These are phyloP conservation scores for Phytophthora podocarpi DNA, from an alignment of 352 stramenopile species.

Conservation along the genomic window DNA sequence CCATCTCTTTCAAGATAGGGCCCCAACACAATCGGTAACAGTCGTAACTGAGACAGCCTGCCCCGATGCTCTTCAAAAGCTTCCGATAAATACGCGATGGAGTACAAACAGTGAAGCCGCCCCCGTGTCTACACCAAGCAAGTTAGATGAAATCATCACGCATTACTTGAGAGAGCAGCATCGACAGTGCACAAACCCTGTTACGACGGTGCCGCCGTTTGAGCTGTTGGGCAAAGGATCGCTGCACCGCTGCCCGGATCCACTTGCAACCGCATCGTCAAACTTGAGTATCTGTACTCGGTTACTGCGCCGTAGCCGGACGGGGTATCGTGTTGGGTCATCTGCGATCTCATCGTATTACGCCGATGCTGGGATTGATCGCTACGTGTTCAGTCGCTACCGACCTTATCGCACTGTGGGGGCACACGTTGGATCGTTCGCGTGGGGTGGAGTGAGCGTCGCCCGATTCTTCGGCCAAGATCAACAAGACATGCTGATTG, in stretches of 20 bases:
- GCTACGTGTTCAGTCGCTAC: slow-evolving; percentile 83
- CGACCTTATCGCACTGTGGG: slow-evolving; percentile 68
- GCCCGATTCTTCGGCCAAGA: slow-evolving; percentile 69
- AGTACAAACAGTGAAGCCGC: slow-evolving; percentile 20
- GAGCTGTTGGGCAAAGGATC: slow-evolving; percentile 65
- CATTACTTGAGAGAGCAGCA: slow-evolving; percentile 90
- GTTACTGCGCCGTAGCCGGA: slow-evolving; percentile 56
- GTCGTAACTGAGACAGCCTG: slow-evolving; percentile 10
- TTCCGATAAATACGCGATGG: slow-evolving; percentile 42
- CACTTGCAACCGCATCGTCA: slow-evolving; percentile 40
- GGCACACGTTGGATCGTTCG: slow-evolving; percentile 46
- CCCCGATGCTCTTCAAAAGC: slow-evolving; percentile 40
- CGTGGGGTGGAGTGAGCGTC: slow-evolving; percentile 65
- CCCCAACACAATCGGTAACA: slow-evolving; percentile 17
- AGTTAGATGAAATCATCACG: slow-evolving; percentile 84
- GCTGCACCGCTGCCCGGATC: slow-evolving; percentile 79
- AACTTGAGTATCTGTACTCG: slow-evolving; percentile 72
- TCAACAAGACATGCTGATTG: slow-evolving; percentile 73
- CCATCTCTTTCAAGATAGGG: slow-evolving; percentile 42
- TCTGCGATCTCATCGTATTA: slow-evolving; percentile 59
- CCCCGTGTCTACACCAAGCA: slow-evolving; percentile 36
- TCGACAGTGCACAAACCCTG: slow-evolving; percentile 84
- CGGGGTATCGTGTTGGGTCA: slow-evolving; percentile 47
- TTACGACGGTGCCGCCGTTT: slow-evolving; percentile 88
- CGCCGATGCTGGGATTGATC: slow-evolving; percentile 69